Base-by-base conservation (phyloP, 2,329 filamentous ascomycete species). In the Phaeophleospora eucalypticola region DNA sequence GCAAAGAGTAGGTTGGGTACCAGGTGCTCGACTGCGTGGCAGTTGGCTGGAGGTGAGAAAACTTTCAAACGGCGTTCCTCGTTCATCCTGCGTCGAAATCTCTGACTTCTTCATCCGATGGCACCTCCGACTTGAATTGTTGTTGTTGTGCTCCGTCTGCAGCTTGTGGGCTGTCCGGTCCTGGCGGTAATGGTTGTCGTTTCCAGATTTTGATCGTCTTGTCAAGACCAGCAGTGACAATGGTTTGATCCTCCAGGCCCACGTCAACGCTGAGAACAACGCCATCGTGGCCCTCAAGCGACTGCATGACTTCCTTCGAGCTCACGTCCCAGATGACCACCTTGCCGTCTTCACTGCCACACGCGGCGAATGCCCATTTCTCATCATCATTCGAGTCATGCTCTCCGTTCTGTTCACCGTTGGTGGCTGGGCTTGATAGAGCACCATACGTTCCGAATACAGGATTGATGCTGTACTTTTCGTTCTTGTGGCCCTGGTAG, bases 321-420 rank as follows among this genome's bases (percentile, higher is more conserved):
- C 80, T 83, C 12, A 96, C 88, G 60, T 97, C 89, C 93, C 93
- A 98, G 44, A 95, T 78, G 14, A 95, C 74, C 9, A 95, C 79
- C 38, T 82, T 80, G 14, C 90, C 89, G 59, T 96, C 88, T 65
- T 97, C 91, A 65, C 88, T 94, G 0, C 90, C 89, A 27, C 86
- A 86, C 0, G 83, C 86, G 14, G 90, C 80, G 59, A 95, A 95
- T 0, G 76, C 79, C 67, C 49, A 65, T 57, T 41, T 62, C 44
- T 48, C 59, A 36, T 52, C 53, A 46, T 57, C 54, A 29, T 7
- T 29, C 43, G 60, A 53, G 15, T 43, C 39, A 8, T 20, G 37
- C 17, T 59, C 48, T 36, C 17, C 46, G n/a, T 48, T 55, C 3
- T 48, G 40, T 7, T 43, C 43, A 2, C 45, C 49, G 6, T 41